Base-by-base conservation (phyloP, 106 monocot genomes). In the Vanilla planifolia region DNA sequence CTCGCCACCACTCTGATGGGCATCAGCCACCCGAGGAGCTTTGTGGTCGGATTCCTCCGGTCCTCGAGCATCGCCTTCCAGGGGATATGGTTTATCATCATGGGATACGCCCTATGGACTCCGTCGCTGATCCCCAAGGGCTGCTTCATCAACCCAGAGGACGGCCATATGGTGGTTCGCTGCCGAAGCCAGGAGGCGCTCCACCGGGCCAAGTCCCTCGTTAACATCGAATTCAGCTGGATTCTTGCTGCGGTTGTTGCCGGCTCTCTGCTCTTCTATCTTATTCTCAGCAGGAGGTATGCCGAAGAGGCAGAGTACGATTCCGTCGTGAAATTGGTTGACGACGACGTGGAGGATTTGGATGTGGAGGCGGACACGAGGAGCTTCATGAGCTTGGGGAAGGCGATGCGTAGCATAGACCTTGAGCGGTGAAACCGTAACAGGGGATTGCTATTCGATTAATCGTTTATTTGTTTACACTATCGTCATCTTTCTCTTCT, bases 61-160 rank as follows among this genome's bases (percentile, higher is more conserved):
- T 93, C 92, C 2, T 65, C 25, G 19, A 88, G 88, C 71, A 76
- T 88, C 17, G 50, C 52, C 8, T 62, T 79, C 32, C 82, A 82
- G 46, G 87, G 87, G 7, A 45, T 79, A 8, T 87, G 87, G 82
- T 75, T 92, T 39, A n/a, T 87, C 14, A 64, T 69, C 43, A 92
- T 92, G 92, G 92, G 75, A 3, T 83, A 70, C 36, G 80, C 73
- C 5, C 48, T 92, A 51, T 92, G 87, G 86, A 60, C 74, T 0
- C 92, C 92, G 7, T 40, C 26, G 33, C 43, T 80, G 8, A 26
- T 69, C 27, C 69, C 83, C 4, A 68, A 62, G 8, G 88, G 83
- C 2, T 88, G 88, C 44, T 77, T 65, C 67, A 66, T 82, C 59
- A 76, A 83, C 59, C 3, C 22, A n/a, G 79, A 83, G 60, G 83